phyloP scores from a whole-genome alignment of 805 yeast genomes.

The Lachancea sp. region DNA sequence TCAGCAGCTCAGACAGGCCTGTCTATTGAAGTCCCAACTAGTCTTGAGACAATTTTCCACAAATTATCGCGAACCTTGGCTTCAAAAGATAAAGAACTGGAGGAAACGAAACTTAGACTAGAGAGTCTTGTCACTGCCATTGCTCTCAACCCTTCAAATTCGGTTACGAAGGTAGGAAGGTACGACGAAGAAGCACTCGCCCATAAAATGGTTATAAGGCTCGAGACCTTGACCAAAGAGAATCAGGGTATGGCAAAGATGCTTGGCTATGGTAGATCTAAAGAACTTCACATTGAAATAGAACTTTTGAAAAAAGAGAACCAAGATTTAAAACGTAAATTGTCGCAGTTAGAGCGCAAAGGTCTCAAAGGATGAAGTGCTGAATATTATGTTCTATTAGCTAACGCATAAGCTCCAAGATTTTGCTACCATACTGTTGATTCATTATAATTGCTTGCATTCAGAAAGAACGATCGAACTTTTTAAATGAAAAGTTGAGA shows the following conservation, averaged over 20 bases:
- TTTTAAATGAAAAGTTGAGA: neutral
- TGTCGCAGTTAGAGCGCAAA: conserved; percentile 6
- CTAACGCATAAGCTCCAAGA: neutral
- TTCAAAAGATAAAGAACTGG: conserved; percentile 45
- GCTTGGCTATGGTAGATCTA: conserved; percentile 70
- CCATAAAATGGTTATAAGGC: conserved; percentile 59
- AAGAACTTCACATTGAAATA: conserved; percentile 61
- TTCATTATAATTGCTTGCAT: no score
- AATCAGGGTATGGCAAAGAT: conserved; percentile 64
- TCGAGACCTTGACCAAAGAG: conserved; percentile 57
- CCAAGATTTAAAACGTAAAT: conserved; percentile 36
- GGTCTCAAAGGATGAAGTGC: conserved; percentile 1
- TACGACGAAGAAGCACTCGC: conserved; percentile 71
- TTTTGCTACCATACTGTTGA: neutral
- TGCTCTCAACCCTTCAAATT: conserved; percentile 43
- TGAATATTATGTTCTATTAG: neutral
- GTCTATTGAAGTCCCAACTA: conserved; percentile 37
- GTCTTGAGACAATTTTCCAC: conserved; percentile 42
- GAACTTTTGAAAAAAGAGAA: conserved; percentile 52
- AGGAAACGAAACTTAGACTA: conserved; percentile 54
- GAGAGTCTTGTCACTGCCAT: conserved; percentile 58
- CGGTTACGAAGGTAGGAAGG: conserved; percentile 47
- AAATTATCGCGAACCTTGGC: conserved; percentile 44
- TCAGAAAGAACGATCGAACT: neutral
- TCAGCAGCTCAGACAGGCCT: conserved; percentile 8